Evolutionary conservation across 345 rosid species (phyloP).

Genomic region (Hypericum androsaemum): DNA sequence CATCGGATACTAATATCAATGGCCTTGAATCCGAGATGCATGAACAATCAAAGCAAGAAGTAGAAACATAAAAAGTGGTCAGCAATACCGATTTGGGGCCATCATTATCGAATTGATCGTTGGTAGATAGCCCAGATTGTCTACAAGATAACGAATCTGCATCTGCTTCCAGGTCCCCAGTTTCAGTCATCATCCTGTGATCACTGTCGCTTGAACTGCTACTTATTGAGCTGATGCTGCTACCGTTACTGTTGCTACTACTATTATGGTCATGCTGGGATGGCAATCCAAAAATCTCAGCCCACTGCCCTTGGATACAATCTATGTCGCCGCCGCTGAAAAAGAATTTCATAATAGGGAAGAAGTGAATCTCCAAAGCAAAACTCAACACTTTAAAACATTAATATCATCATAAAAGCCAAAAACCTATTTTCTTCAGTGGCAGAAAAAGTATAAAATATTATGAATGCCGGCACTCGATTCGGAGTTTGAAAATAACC

Average conservation of each 20-base stretch:
- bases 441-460: too few species aligned
- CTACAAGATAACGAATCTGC: constrained; percentile 94
- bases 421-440: too few species aligned
- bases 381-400: too few species aligned
- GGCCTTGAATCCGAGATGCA: too few species aligned
- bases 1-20: too few species aligned
- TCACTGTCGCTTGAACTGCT: constrained; percentile 89
- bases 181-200: constrained; percentile 48
- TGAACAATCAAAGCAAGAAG: too few species aligned
- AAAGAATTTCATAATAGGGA: constrained; percentile 3
- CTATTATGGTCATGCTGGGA: constrained; percentile 62
- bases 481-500: too few species aligned
- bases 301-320: constrained; percentile 50
- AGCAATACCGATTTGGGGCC: constrained; percentile 46
- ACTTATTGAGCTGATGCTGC: constrained; percentile 87
- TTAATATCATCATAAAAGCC: too few species aligned
- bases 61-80: too few species aligned
- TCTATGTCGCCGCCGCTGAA: constrained; percentile 66
- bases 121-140: constrained; percentile 76
- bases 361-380: background rate
- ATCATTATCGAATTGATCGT: constrained; percentile 60
- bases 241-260: constrained; percentile 87
- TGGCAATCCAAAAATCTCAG: constrained; percentile 47
- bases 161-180: constrained; percentile 94
- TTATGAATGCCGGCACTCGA: too few species aligned